Conservation (phyloP, 2,329 filamentous ascomycete species). For the Xylariaceae sp. region DNA sequence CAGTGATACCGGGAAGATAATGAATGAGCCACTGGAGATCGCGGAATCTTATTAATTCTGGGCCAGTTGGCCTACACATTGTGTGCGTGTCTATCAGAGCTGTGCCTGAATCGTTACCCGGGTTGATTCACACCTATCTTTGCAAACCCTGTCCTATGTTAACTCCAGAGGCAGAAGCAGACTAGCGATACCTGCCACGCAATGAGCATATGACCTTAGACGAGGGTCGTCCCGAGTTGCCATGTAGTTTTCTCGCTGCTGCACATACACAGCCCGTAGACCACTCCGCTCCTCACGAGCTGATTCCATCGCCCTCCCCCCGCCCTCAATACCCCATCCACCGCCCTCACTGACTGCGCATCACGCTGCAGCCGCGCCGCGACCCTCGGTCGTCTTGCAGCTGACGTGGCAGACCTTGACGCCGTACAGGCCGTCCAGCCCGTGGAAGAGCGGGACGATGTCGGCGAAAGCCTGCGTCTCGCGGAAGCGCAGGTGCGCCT, state of each 20-base stretch:
- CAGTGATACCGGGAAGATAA: no score
- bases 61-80: no score
- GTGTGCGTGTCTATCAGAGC: no score
- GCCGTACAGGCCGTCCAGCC: conserved; percentile 9
- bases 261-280: no score
- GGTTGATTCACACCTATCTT: no score
- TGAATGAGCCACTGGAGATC: no score
- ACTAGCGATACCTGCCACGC: neutral
- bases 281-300: no score
- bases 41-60: no score
- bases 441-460: conserved; percentile 7
- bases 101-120: no score
- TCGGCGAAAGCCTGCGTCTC: conserved; percentile 9
- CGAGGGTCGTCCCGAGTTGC: neutral
- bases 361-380: neutral
- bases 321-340: neutral
- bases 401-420: conserved; percentile 12
- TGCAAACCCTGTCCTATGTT: no score
- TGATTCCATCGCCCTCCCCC: neutral
- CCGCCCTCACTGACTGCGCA: neutral
- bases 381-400: conserved; percentile 3
- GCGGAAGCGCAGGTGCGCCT: conserved; percentile 10
- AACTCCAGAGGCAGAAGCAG: no score
- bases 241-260: no score
- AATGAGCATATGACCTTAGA: neutral